Evolutionary conservation across 1,139 yeast species (phyloP).

Genomic region (Hemisphaericaspora lyxosophila): DNA sequence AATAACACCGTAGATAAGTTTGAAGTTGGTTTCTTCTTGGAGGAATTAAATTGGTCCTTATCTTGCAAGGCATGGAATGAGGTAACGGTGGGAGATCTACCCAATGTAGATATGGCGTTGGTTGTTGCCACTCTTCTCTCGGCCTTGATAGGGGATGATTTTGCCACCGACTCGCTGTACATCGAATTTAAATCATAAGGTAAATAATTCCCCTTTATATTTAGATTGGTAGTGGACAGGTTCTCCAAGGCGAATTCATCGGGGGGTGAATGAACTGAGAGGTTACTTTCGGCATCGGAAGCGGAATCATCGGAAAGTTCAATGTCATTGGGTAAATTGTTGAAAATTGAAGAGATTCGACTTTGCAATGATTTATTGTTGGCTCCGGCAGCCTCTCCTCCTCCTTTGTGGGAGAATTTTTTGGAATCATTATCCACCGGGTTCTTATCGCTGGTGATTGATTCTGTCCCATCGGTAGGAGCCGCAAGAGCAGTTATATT

Average conservation of each 20-base stretch:
- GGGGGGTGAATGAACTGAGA: neutral
- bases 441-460: slow-evolving; percentile 2
- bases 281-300: slow-evolving; percentile 27
- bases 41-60: slow-evolving; percentile 19
- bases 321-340: slow-evolving; percentile 49
- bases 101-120: slow-evolving; percentile 6
- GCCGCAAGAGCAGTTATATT: slow-evolving; percentile 34
- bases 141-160: slow-evolving; percentile 32
- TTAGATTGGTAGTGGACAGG: slow-evolving; percentile 5
- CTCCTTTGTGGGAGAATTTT: neutral
- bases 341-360: slow-evolving; percentile 41
- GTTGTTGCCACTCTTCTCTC: slow-evolving; percentile 17
- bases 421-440: neutral
- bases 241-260: slow-evolving; percentile 2
- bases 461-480: slow-evolving; percentile 15
- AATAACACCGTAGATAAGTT: slow-evolving; percentile 35
- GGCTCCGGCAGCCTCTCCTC: too few relatives aligned
- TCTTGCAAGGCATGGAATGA: slow-evolving; percentile 40
- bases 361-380: slow-evolving; percentile 9
- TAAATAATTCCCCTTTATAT: slow-evolving; percentile 5
- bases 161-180: slow-evolving; percentile 31
- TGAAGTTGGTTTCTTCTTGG: slow-evolving; percentile 29
- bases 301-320: slow-evolving; percentile 51
- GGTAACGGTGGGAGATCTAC: slow-evolving; percentile 36
- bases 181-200: slow-evolving; percentile 17